These are phyloP conservation scores for Tillandsia leiboldiana DNA, from an alignment of 176 grass and related monocot species.

Conservation along the genomic window DNA sequence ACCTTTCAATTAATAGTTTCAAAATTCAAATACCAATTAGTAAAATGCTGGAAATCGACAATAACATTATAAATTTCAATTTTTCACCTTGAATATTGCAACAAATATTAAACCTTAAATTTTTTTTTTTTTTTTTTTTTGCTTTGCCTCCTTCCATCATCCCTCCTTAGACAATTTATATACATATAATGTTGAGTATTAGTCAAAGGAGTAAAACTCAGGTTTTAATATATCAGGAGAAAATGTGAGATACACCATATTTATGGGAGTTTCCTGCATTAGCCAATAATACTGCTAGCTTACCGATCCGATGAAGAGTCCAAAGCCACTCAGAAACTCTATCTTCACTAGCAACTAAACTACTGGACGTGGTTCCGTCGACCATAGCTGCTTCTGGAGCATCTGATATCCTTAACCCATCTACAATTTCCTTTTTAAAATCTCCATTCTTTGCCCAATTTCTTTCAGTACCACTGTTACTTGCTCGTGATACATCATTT, in stretches of 20 bases:
- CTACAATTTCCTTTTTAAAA: constrained; percentile 45
- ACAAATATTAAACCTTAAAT: too few relatives aligned
- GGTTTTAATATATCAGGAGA: too few relatives aligned
- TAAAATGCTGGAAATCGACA: not conserved
- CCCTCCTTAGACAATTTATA: too few relatives aligned
- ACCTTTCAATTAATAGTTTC: not conserved
- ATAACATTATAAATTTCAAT: too few relatives aligned
- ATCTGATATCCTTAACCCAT: constrained; percentile 63
- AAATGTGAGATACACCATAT: too few relatives aligned
- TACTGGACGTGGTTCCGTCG: constrained; percentile 33
- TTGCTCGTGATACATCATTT: constrained; percentile 34
- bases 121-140: too few relatives aligned
- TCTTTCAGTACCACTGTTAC: constrained; percentile 40
- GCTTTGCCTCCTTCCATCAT: too few relatives aligned
- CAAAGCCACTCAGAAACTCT: constrained; percentile 94
- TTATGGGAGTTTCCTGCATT: not conserved
- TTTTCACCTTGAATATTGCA: too few relatives aligned
- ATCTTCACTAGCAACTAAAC: constrained; percentile 42
- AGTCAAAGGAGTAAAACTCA: too few relatives aligned
- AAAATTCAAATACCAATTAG: not conserved
- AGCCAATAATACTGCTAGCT: constrained; percentile 11
- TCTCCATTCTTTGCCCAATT: constrained; percentile 41
- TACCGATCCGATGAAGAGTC: constrained; percentile 97
- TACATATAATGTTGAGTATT: too few relatives aligned
- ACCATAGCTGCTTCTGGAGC: constrained; percentile 47